A percentile compares a stretch with the other conserved stretches of the same genome.
These are phyloP conservation scores for Aureobasidium zeae DNA, from an alignment of 2,329 filamentous ascomycete species.

Conservation along the genomic window DNA sequence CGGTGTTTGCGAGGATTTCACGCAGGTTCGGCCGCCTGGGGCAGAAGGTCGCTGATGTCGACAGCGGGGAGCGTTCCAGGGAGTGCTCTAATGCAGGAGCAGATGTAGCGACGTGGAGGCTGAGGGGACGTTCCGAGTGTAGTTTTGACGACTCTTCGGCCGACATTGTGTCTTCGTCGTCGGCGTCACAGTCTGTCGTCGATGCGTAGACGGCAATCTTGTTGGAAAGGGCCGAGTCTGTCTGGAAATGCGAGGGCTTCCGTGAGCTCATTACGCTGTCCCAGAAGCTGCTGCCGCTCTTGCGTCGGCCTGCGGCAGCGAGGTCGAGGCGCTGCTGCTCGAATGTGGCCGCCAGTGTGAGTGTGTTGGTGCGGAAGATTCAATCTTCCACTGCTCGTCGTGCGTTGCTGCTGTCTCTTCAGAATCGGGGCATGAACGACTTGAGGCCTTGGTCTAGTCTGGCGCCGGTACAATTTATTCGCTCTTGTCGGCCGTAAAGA, in stretches of 20 bases:
- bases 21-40: slow-evolving; percentile 62
- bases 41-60: slow-evolving; percentile 42
- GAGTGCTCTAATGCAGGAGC: slow-evolving; percentile 20
- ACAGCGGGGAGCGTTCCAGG: slow-evolving; percentile 14
- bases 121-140: background rate
- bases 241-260: slow-evolving; percentile 10
- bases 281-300: slow-evolving; percentile 16
- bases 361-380: slow-evolving; percentile 14
- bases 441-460: too few relatives aligned
- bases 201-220: slow-evolving; percentile 12
- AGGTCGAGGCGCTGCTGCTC: slow-evolving; percentile 10
- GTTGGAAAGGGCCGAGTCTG: slow-evolving; percentile 9
- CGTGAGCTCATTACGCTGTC: slow-evolving; percentile 14
- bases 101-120: background rate
- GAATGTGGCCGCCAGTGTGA: slow-evolving; percentile 19
- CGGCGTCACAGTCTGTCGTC: slow-evolving; percentile 32
- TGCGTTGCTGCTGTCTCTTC: slow-evolving; percentile 4
- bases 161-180: slow-evolving; percentile 44
- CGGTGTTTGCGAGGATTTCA: slow-evolving; percentile 79
- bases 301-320: slow-evolving; percentile 10
- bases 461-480: too few relatives aligned
- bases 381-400: slow-evolving; percentile 13
- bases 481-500: too few relatives aligned
- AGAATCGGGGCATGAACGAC: slow-evolving; percentile 7
- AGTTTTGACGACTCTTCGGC: slow-evolving; percentile 34